These are phyloP conservation scores for Psophocarpus tetragonolobus DNA, from an alignment of 306 rosid genomes.

Conservation along the genomic window DNA sequence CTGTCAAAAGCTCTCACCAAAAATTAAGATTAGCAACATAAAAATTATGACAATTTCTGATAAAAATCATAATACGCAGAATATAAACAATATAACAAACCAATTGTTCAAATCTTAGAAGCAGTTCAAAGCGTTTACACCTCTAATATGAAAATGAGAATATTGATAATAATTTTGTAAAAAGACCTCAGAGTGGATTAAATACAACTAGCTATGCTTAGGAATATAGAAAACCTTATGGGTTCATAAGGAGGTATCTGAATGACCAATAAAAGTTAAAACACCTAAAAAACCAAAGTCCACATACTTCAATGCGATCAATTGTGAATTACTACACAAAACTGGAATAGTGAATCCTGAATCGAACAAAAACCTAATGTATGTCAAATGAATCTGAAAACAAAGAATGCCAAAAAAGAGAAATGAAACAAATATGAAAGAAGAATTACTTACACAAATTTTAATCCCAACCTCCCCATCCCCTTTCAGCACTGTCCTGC, in stretches of 20 bases:
- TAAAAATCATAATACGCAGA: not conserved
- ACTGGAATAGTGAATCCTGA: not conserved
- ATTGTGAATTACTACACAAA: not conserved
- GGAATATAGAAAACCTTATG: not conserved
- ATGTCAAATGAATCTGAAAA: not conserved
- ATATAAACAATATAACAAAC: not conserved
- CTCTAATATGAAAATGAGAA: not conserved
- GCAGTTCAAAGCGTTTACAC: not conserved
- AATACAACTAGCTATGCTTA: not conserved
- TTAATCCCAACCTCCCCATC: slow-evolving; percentile 42
- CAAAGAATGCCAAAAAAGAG: not conserved
- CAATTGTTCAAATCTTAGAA: not conserved
- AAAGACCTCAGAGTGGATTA: not conserved
- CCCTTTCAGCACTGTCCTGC: slow-evolving; percentile 35
- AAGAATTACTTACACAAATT: slow-evolving; percentile 22
- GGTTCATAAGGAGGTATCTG: not conserved
- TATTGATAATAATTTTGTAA: not conserved
- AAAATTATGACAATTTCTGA: not conserved
- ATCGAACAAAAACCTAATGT: not conserved
- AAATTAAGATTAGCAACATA: not conserved
- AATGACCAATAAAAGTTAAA: not conserved
- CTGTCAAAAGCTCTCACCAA: not conserved
- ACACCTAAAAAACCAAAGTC: not conserved
- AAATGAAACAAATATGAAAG: not conserved
- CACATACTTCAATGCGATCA: not conserved